phyloP scores from a whole-genome alignment of 1,284 basidiomycete genomes.

The Fomes fomentarius region DNA sequence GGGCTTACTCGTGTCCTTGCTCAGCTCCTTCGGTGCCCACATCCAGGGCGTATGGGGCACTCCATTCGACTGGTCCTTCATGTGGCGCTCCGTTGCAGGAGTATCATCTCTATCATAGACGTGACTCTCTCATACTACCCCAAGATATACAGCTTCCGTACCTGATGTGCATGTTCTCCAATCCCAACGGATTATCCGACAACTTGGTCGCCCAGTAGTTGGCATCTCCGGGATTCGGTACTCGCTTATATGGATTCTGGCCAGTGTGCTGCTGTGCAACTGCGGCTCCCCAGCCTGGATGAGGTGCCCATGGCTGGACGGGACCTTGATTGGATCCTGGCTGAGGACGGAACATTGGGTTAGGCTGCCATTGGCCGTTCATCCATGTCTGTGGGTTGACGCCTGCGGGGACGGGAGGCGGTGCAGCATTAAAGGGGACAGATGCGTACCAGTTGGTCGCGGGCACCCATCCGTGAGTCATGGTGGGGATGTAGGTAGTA shows the following conservation, averaged over 20 bases:
- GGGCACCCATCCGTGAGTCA: slow-evolving; percentile 21
- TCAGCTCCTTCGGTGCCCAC: slow-evolving; percentile 38
- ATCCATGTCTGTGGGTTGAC: slow-evolving; percentile 32
- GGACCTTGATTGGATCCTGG: slow-evolving; percentile 15
- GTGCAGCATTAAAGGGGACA: slow-evolving; percentile 27
- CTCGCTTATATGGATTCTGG: slow-evolving; percentile 47
- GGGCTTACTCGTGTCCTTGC: slow-evolving; percentile 25
- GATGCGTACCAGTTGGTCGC: slow-evolving; percentile 15
- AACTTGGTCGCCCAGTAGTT: slow-evolving; percentile 63
- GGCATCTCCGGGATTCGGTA: slow-evolving; percentile 56
- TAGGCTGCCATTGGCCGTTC: slow-evolving; percentile 33
- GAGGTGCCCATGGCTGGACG: slow-evolving; percentile 32
- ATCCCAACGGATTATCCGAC: slow-evolving; percentile 62
- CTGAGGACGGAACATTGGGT: slow-evolving; percentile 30
- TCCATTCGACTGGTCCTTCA: slow-evolving; percentile 25
- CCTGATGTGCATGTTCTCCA: slow-evolving; percentile 69
- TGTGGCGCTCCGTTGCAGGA: slow-evolving; percentile 22
- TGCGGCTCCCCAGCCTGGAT: slow-evolving; percentile 32
- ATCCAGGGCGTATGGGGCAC: slow-evolving; percentile 41
- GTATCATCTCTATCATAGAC: slow-evolving; percentile 22
- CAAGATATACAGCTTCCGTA: slow-evolving; percentile 36
- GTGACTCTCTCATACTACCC: neutral
- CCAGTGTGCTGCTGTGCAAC: slow-evolving; percentile 25
- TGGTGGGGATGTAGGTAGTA: slow-evolving; percentile 18
- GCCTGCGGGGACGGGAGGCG: slow-evolving; percentile 33